A percentile compares a stretch with the other conserved stretches of the same genome.
Conservation (phyloP, 2,329 filamentous ascomycete species). For the Lachnellula cervina region DNA sequence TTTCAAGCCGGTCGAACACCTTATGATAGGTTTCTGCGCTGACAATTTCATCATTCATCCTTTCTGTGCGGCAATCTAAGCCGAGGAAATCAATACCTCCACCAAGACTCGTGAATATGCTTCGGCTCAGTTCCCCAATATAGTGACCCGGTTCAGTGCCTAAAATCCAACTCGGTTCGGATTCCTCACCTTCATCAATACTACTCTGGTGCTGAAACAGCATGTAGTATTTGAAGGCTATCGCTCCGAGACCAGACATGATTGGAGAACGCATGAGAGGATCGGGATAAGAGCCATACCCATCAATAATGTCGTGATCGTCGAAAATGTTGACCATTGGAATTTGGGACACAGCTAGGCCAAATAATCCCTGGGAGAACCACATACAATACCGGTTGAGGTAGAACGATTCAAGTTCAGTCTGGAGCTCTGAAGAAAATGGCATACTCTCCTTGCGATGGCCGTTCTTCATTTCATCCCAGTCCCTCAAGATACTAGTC, state of each 20-base stretch:
- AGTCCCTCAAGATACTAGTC: slow-evolving; percentile 72
- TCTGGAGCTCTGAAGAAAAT: slow-evolving; percentile 77
- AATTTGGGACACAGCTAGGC: slow-evolving; percentile 89
- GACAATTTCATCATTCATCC: slow-evolving; percentile 77
- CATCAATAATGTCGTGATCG: slow-evolving; percentile 88
- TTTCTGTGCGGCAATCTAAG: slow-evolving; percentile 86
- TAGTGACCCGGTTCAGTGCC: slow-evolving; percentile 80
- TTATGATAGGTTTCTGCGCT: slow-evolving; percentile 77
- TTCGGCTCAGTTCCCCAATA: slow-evolving; percentile 80
- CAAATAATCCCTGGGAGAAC: slow-evolving; percentile 94
- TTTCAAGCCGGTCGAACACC: slow-evolving; percentile 79
- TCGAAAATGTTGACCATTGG: slow-evolving; percentile 99
- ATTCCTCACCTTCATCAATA: slow-evolving; percentile 69
- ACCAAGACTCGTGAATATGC: slow-evolving; percentile 79
- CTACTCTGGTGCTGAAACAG: slow-evolving; percentile 96
- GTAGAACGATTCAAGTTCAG: slow-evolving; percentile 85
- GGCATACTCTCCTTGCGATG: slow-evolving; percentile 72
- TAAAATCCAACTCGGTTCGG: slow-evolving; percentile 89
- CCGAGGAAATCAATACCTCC: slow-evolving; percentile 76
- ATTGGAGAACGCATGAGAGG: slow-evolving; percentile 88
- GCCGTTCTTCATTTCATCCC: slow-evolving; percentile 76
- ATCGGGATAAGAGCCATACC: slow-evolving; percentile 88
- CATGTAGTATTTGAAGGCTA: slow-evolving; percentile 98
- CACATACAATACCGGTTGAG: slow-evolving; percentile 84
- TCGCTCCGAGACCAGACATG: slow-evolving; percentile 80